Base-by-base conservation (phyloP, 495 filamentous ascomycete genomes). In the Penicillium silybi region DNA sequence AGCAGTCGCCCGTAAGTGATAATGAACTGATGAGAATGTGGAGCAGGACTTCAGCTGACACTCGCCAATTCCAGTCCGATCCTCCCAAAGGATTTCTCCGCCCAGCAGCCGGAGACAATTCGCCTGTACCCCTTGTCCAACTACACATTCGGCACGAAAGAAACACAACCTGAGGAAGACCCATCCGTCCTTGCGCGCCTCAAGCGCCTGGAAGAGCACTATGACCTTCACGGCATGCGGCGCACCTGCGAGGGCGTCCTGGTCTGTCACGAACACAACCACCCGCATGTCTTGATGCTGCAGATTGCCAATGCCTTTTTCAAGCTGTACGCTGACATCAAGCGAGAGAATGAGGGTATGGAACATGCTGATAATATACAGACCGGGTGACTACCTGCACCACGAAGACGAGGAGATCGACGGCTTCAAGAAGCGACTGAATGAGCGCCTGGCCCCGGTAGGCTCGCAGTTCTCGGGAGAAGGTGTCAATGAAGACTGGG, bases 301-400 rank as follows among this genome's bases (percentile, higher is more conserved):
- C 93, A 97, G 76, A 98, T 98, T 54, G 93, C 93, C 19, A 98
- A 98, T 72, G 92, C 93, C 4, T 98, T 98, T 70, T 97, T 97
- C 77, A 98, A 98, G 74, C 80, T 97, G 72, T 89, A 76, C 11
- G 15, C 18, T 26, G 1, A 13, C 3, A 2, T 32, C 27, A 3
- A 3, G 0, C 3, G 3, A 13, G 11, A 29, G 26, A 10, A 32
- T 13, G 11, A 13, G 11, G 8, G 29, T 13, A 32, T 13, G 29
- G 11, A 2, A 32, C 9, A 3, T 13, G 22, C 51, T 54, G 29
- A 54, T 26, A 10, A 9, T 10, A 37, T 16, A 26, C 19, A 89
- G 86, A 44, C 93, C 93, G 1, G 95, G 95, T 51, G 95, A 97
- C 70, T 98, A 97, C 60, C 84, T 98, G n/a, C 79, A 85, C 35